Conservation (phyloP, 164 flowering plant genomes). For the Buxus sempervirens region DNA sequence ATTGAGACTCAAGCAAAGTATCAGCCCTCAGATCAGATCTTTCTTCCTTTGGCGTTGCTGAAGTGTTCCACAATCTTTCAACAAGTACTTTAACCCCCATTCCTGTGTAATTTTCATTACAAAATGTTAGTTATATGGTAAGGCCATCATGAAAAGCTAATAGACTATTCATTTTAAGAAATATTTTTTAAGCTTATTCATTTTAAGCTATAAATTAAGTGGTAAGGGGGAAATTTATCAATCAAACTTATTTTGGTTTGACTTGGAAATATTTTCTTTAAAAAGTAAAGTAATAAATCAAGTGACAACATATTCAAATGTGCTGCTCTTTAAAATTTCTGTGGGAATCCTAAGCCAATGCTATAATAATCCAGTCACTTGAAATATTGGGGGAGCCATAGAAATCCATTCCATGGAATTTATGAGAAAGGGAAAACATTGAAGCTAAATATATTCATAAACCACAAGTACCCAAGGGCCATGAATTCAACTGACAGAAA, state of each 20-base stretch:
- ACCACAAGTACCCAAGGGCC: neutral
- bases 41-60: neutral
- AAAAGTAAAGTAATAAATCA: neutral
- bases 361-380: neutral
- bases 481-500: neutral
- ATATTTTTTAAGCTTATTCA: too few species aligned
- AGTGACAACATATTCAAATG: too few species aligned
- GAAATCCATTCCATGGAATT: too few species aligned
- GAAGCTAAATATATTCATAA: neutral
- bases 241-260: too few species aligned
- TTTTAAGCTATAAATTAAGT: too few species aligned
- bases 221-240: too few species aligned
- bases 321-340: neutral
- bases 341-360: neutral
- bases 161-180: neutral
- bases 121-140: neutral
- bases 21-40: conserved; percentile 12
- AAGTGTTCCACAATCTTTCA: conserved; percentile 8
- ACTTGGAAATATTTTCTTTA: too few species aligned
- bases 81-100: conserved; percentile 6
- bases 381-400: too few species aligned
- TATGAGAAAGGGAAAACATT: neutral
- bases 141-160: neutral
- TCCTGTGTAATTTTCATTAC: conserved; percentile 8
- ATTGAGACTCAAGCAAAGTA: conserved; percentile 1